Conservation (phyloP, 345 rosid species). For the Eutrema japonicum region DNA sequence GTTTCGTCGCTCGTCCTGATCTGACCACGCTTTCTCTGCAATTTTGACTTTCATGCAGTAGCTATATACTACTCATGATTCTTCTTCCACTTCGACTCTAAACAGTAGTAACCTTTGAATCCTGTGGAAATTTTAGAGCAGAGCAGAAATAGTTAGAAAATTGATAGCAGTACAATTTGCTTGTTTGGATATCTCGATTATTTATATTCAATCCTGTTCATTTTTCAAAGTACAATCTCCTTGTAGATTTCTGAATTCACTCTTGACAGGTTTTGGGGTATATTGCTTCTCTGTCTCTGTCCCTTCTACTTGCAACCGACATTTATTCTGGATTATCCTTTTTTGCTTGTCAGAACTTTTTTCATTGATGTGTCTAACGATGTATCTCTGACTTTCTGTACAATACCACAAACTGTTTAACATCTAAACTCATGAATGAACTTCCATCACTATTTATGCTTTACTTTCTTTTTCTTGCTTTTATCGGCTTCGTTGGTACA, state of each 20-base stretch:
- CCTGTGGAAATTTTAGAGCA: neutral
- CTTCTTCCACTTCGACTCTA: too few relatives aligned
- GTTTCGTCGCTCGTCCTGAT: slow-evolving; percentile 2
- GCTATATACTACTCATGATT: neutral
- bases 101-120: neutral
- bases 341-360: slow-evolving; percentile 42
- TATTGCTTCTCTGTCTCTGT: slow-evolving; percentile 24
- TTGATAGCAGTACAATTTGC: slow-evolving; percentile 3
- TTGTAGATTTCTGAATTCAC: slow-evolving; percentile 27
- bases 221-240: slow-evolving; percentile 17
- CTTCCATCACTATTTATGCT: neutral
- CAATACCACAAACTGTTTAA: neutral
- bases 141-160: neutral
- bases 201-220: slow-evolving; percentile 14
- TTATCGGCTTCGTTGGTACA: neutral
- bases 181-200: neutral
- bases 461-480: too few relatives aligned
- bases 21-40: slow-evolving; percentile 13
- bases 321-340: slow-evolving; percentile 14
- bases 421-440: neutral
- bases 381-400: neutral
- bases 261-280: neutral
- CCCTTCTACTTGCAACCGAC: neutral
- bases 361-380: slow-evolving; percentile 34
- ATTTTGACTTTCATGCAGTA: slow-evolving; percentile 36